Evolutionary conservation across 1,139 yeast genomes (phyloP), one percentile per base, ranked within the genome.

Genomic region (Suhomyces bolitotheri): DNA sequence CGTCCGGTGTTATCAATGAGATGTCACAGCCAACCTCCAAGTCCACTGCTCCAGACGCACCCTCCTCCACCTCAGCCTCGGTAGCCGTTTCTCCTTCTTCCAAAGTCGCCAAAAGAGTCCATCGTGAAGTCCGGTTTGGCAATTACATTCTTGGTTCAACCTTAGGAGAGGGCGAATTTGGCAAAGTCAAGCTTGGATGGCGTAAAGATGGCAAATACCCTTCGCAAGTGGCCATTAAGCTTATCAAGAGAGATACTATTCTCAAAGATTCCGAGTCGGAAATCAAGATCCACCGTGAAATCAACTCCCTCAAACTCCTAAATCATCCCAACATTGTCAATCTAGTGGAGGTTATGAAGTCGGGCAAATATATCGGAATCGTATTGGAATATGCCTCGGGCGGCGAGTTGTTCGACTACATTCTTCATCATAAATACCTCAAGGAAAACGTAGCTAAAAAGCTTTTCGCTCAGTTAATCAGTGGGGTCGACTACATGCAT

Each of bases 131-230:
- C 41, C 71, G 90, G 28, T 89, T 92, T 56, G 97, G 97, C 22
- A 80, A 86, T 23, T 92, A 90, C 54, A 77, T 86, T 22, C 72
- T 92, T 6, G 97, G 97, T 4, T 82, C 95, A 14, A 90, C 97
- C 1, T 66, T 92, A n/a, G 98, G 98, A 25, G 96, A 90, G 64
- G 98, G 98, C 28, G 97, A 92, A 58, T 92, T 92, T 60, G 98
- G 97, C 40, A 90, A 90, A 61, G 98, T 92, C 43, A 92, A 90
- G 59, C 71, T 92, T n/a, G 97, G 97, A 13, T 90, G 97, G 97
- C 71, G 95, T 38, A 82, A 83, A 58, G 92, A 82, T 53, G 89
- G 89, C 22, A 68, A 71, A 45, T 73, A 71, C 30, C 89, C 95
- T 4, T 79, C 84, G 36, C 94, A 88, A 63, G 97, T 90, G 16